These are phyloP conservation scores for Salix udensis DNA, from an alignment of 345 rosid genomes.

Conservation along the genomic window DNA sequence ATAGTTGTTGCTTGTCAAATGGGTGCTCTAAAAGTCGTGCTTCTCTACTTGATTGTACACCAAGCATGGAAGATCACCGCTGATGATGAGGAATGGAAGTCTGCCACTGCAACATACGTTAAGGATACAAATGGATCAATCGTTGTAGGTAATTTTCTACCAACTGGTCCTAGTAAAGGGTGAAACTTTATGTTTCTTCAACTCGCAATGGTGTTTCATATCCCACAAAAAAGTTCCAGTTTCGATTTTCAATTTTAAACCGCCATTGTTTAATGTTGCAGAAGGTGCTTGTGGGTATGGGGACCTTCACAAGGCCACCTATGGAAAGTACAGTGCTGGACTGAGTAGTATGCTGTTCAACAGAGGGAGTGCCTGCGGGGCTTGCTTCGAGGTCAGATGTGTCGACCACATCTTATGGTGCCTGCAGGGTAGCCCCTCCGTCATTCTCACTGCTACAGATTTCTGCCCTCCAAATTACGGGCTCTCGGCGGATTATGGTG, in stretches of 20 bases:
- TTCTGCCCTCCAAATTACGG: slow-evolving; percentile 92
- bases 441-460: slow-evolving; percentile 81
- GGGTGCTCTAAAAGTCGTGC: slow-evolving; percentile 32
- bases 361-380: slow-evolving; percentile 84
- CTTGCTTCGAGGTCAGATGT: slow-evolving; percentile 82
- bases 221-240: neutral
- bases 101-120: slow-evolving; percentile 84
- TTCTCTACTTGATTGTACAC: slow-evolving; percentile 36
- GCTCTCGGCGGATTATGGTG: slow-evolving; percentile 75
- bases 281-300: slow-evolving; percentile 97
- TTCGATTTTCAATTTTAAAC: neutral
- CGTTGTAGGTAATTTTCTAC: slow-evolving; percentile 45
- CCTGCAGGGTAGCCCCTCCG: slow-evolving; percentile 74
- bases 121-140: slow-evolving; percentile 59
- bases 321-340: slow-evolving; percentile 71
- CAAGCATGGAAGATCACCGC: slow-evolving; percentile 32
- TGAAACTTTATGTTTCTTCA: neutral
- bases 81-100: slow-evolving; percentile 56
- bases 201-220: slow-evolving; percentile 1
- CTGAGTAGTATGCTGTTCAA: slow-evolving; percentile 73
- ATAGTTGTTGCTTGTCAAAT: slow-evolving; percentile 21
- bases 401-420: slow-evolving; percentile 89
- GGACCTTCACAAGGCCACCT: slow-evolving; percentile 63
- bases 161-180: neutral
- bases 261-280: slow-evolving; percentile 26